Percentiles rank a stretch among this genome's conserved stretches.
These are phyloP conservation scores for Aspergillus fumigatus DNA, from an alignment of 2,329 filamentous ascomycete species.

Conservation along the genomic window DNA sequence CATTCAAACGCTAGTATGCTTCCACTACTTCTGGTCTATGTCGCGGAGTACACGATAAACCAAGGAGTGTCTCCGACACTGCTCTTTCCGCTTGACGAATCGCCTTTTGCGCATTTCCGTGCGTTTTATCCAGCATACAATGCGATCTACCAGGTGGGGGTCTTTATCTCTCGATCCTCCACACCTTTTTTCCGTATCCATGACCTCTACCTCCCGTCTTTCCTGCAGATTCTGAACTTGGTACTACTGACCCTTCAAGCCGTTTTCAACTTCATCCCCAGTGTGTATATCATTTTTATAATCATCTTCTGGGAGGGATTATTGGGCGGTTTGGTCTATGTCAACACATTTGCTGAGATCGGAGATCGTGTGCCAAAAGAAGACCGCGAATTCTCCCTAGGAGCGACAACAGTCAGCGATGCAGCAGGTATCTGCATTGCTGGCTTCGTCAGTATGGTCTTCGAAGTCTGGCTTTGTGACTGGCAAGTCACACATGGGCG, in stretches of 20 bases:
- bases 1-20: conserved; percentile 60
- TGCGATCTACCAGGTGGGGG: conserved; percentile 90
- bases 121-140: conserved; percentile 94
- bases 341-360: conserved; percentile 94
- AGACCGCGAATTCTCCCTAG: conserved; percentile 86
- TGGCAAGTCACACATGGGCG: conserved; percentile 81
- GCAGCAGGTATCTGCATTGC: conserved; percentile 86
- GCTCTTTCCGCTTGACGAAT: conserved; percentile 71
- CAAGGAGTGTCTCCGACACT: conserved; percentile 88
- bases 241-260: conserved; percentile 69
- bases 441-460: conserved; percentile 72
- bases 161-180: conserved; percentile 89
- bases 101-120: conserved; percentile 76
- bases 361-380: conserved; percentile 71
- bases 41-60: conserved; percentile 97
- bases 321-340: conserved; percentile 86
- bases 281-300: conserved; percentile 76
- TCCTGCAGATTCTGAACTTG: conserved; percentile 79
- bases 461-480: conserved; percentile 76
- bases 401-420: conserved; percentile 87
- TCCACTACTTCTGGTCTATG: conserved; percentile 84
- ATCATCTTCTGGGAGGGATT: conserved; percentile 93
- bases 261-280: conserved; percentile 75
- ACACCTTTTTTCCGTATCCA: conserved; percentile 82
- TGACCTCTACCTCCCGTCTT: conserved; percentile 72